Evolutionary conservation across 148 eudicot genomes (phyloP), one percentile per base, ranked within the genome.

Genomic region (Arctostaphylos glauca): DNA sequence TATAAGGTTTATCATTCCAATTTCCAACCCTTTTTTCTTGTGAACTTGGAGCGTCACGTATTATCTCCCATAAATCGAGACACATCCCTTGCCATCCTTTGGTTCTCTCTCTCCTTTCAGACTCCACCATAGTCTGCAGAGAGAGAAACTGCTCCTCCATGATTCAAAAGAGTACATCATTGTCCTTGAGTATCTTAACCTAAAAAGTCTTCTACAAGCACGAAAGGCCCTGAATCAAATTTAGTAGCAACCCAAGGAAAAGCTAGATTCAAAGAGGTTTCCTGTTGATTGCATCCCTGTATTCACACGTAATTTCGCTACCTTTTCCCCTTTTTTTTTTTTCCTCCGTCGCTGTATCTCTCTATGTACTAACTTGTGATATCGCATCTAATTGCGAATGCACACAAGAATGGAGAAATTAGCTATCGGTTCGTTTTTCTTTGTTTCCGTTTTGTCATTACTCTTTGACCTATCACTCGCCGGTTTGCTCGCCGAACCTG

Each of bases 401-500:
- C 21, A 14, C 46, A 3, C n/a, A 0, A 54, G 6, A 64, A 78
- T 56, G 75, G 58, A 25, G 25, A 72, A 82, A 48, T 43, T 7
- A 7, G 8, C 15, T 3, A 4, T 38, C 10, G 48, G 2, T 6
- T 5, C 44, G 18, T 1, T 80, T 13, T 12, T 76, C n/a, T 71
- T 52, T 46, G 71, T 71, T 83, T 10, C 76, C 73, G 3, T 78
- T 31, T 12, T 47, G 2, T 70, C 59, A 16, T 44, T 68, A 0
- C 47, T 80, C 16, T 68, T 80, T 64, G 43, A 81, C 38, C 71
- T 18, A 13, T 81, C 86, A 21, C 38, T 77, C 31, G 90, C 92
- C 84, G 88, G 87, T 66, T 76, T 93, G 1, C 90, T 95, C n/a
- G 81, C 93, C 46, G 92, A 93, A 82, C 94, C 96, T 75, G 96